Percentiles rank a stretch among this genome's conserved stretches.
phyloP scores from a whole-genome alignment of 768 basidiomycete species.

The Chalciporus piperatus region DNA sequence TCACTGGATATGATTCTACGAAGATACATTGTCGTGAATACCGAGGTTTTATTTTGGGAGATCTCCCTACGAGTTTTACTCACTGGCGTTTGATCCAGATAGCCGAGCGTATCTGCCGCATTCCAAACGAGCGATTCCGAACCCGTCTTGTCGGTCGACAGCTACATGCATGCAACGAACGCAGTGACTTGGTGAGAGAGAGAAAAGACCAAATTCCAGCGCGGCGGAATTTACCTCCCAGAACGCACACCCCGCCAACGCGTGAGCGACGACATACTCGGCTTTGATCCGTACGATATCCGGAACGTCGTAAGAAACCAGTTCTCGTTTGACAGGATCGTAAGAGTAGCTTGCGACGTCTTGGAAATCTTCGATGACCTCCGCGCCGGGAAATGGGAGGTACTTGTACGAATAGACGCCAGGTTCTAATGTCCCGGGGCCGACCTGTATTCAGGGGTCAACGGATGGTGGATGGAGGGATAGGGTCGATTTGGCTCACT shows the following conservation, averaged over 20 bases:
- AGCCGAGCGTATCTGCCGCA: conserved; percentile 44
- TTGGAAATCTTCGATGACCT: conserved; percentile 62
- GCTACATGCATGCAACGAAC: conserved; percentile 17
- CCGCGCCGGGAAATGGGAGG: conserved; percentile 62
- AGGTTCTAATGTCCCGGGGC: conserved; percentile 49
- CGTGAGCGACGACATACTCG: conserved; percentile 58
- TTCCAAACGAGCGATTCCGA: conserved; percentile 56
- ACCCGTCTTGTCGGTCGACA: conserved; percentile 61
- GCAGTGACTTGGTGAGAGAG: too few species aligned
- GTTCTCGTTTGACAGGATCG: conserved; percentile 58
- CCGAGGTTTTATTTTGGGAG: background rate
- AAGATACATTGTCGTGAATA: background rate
- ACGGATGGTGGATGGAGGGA: background rate
- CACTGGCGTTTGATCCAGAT: conserved; percentile 53
- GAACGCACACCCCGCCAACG: conserved; percentile 70
- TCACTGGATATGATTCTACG: conserved; percentile 58
- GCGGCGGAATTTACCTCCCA: conserved; percentile 49
- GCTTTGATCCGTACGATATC: conserved; percentile 64
- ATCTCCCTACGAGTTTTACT: background rate
- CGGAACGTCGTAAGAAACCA: conserved; percentile 78
- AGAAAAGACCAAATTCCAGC: background rate
- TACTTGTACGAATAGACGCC: conserved; percentile 65
- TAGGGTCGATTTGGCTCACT: conserved; percentile 34
- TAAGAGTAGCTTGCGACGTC: conserved; percentile 81
- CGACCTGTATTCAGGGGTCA: conserved; percentile 39